phyloP scores from a whole-genome alignment of 495 filamentous ascomycete species.

The Coniosporium apollinis region DNA sequence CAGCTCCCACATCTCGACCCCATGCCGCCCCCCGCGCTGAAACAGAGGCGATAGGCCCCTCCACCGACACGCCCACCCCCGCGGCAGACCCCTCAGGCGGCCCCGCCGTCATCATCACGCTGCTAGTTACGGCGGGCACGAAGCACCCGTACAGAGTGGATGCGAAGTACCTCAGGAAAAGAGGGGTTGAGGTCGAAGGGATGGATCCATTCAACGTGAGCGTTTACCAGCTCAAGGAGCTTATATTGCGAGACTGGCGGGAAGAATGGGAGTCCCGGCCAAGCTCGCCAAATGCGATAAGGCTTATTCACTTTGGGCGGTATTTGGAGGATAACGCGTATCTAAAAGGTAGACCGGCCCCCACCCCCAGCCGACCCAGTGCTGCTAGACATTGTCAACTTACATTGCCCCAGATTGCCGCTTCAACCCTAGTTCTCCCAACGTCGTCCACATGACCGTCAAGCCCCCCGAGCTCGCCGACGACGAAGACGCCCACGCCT shows the following conservation, averaged over 20 bases:
- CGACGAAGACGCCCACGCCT: conserved; percentile 57
- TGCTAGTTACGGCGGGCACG: conserved; percentile 65
- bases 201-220: conserved; percentile 76
- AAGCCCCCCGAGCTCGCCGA: conserved; percentile 78
- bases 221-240: conserved; percentile 78
- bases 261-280: conserved; percentile 79
- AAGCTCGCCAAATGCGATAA: conserved; percentile 65
- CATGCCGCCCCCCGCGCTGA: conserved; percentile 12
- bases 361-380: too few species aligned
- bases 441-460: conserved; percentile 88
- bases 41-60: conserved; percentile 23
- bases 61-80: conserved; percentile 17
- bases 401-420: conserved; percentile 54
- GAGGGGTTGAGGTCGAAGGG: conserved; percentile 55
- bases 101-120: conserved; percentile 38
- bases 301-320: conserved; percentile 78
- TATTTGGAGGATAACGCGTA: conserved; percentile 72
- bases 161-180: conserved; percentile 65
- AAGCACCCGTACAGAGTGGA: conserved; percentile 79
- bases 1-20: not conserved
- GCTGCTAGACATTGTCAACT: too few species aligned
- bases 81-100: conserved; percentile 12
- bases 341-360: conserved; percentile 44
- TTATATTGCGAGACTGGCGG: conserved; percentile 82
- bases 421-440: conserved; percentile 51